Conservation (phyloP, 2,329 filamentous ascomycete species). For the Fusarium sterilihyphosum region DNA sequence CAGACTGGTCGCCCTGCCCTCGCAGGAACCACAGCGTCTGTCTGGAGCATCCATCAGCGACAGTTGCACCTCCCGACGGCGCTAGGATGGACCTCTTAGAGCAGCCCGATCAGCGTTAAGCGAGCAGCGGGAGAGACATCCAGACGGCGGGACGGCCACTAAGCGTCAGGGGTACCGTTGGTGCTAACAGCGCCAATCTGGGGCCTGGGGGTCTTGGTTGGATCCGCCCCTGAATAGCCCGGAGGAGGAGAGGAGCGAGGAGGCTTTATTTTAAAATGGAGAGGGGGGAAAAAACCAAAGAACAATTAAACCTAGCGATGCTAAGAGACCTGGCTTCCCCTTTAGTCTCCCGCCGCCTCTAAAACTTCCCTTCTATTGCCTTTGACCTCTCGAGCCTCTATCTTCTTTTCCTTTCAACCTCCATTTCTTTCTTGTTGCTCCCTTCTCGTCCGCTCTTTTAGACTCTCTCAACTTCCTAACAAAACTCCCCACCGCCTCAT, state of each 20-base stretch:
- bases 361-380: constrained; percentile 18
- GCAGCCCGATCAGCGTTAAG: constrained; percentile 44
- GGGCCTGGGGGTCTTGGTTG: constrained; percentile 41
- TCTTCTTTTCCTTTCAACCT: constrained; percentile 14
- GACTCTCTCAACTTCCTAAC: constrained; percentile 4
- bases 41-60: background rate
- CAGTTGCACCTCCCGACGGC: constrained; percentile 32
- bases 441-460: constrained; percentile 24
- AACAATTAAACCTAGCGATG: constrained; percentile 44
- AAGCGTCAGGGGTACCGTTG: constrained; percentile 38
- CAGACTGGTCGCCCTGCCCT: constrained; percentile 7
- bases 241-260: constrained; percentile 16
- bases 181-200: constrained; percentile 46
- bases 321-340: constrained; percentile 33
- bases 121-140: constrained; percentile 39
- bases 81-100: constrained; percentile 40
- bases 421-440: constrained; percentile 3
- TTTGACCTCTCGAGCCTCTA: constrained; percentile 19
- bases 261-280: constrained; percentile 44
- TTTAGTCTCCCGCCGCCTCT: constrained; percentile 32
- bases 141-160: constrained; percentile 42
- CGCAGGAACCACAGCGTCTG: background rate
- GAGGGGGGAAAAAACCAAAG: constrained; percentile 34
- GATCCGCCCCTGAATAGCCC: constrained; percentile 43
- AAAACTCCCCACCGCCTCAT: background rate